Percentiles rank a stretch among this genome's conserved stretches.
Evolutionary conservation across 2,329 filamentous ascomycete genomes (phyloP).

Genomic region (Aureobasidium sp.): DNA sequence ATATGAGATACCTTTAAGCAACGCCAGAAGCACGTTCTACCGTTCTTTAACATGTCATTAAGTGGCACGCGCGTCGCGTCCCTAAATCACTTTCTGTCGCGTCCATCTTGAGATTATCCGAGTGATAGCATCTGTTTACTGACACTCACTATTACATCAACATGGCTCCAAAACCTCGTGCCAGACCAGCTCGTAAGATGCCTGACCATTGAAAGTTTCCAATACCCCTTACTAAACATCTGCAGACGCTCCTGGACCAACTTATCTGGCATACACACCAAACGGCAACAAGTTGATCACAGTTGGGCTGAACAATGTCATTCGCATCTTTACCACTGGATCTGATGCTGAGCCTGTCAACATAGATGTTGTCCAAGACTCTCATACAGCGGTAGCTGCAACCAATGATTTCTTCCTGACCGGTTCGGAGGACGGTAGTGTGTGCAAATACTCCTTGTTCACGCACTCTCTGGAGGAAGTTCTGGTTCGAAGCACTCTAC

Average conservation of each 20-base stretch:
- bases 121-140: not conserved
- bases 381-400: conserved; percentile 72
- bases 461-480: conserved; percentile 71
- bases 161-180: conserved; percentile 46
- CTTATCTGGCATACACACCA: conserved; percentile 82
- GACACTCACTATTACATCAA: not conserved
- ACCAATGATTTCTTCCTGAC: conserved; percentile 77
- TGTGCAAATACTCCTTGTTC: conserved; percentile 82
- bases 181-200: conserved; percentile 51
- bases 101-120: not conserved
- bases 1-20: not conserved
- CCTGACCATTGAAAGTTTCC: not conserved
- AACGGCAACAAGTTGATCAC: conserved; percentile 83
- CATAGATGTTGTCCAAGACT: conserved; percentile 84
- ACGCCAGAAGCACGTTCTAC: too few species aligned
- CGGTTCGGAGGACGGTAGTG: conserved; percentile 90
- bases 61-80: not conserved
- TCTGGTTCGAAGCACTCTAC: conserved; percentile 74
- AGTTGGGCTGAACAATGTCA: conserved; percentile 86
- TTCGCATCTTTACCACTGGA: conserved; percentile 85
- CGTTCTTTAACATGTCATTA: not conserved
- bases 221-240: conserved; percentile 3
- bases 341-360: conserved; percentile 88
- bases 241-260: conserved; percentile 73
- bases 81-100: not conserved